Base-by-base conservation (phyloP, 1,139 yeast genomes). In the Taphrina pruni region DNA sequence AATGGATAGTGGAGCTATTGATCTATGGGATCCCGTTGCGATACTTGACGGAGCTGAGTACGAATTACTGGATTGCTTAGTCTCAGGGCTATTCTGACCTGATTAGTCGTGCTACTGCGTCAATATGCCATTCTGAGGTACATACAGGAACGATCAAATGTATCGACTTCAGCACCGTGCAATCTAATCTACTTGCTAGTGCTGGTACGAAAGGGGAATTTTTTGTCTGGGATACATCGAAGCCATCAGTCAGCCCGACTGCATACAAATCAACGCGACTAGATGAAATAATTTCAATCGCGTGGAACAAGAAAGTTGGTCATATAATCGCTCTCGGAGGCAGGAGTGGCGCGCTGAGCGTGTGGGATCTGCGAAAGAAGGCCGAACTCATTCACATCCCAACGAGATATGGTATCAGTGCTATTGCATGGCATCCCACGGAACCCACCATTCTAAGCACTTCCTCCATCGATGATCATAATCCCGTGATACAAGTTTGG, bases 241-340 rank as follows among this genome's bases (percentile, higher is more conserved):
- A 79, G 69, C 78, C 84, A 66, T 80, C 39, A 52, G 43, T 48
- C 46, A 77, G 85, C 6, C 96, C 97, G 20, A 96, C 96, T 50
- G 84, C 86, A 71, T 64, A 64, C 67, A 88, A 95, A 21, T 74
- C 79, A 82, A 86, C 93, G 21, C 90, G 96, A 70, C 84, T 87
- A 80, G 97, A 90, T 74, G 96, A 90, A 75, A 85, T 95, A 71
- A 85, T 89, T 48, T 84, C 90, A 56, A 86, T 94, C 55, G 87
- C 97, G 5, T 95, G 99, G 98, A 95, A 95, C 80, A 87, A 89
- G 75, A 82, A 86, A 46, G 89, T 90, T 69, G 82, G 89, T 58
- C 97, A 94, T 76, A 93, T 95, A 74, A 86, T 95, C 78, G 99
- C 98, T 36, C 85, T 90, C 69, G 96, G 97, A 7, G 92, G 96